These are phyloP conservation scores for Kluyveromyces dobzhanskii DNA, from an alignment of 805 yeast genomes.

Conservation along the genomic window DNA sequence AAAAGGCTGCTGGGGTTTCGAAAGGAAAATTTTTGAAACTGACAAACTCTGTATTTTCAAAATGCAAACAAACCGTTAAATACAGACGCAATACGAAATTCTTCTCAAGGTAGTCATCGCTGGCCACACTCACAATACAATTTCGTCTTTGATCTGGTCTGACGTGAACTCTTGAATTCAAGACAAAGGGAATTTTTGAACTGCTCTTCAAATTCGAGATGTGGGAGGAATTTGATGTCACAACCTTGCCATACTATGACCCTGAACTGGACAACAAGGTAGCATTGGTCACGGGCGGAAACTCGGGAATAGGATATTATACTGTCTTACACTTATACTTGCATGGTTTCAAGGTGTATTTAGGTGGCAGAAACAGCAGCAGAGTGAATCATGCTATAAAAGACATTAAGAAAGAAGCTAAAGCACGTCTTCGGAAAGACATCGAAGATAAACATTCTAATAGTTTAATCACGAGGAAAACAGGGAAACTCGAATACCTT, in stretches of 20 bases:
- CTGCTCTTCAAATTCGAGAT: too few relatives aligned
- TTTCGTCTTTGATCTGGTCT: too few relatives aligned
- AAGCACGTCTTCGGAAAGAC: constrained; percentile 15
- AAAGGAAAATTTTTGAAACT: too few relatives aligned
- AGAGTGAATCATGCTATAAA: constrained; percentile 50
- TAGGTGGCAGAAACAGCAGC: constrained; percentile 59
- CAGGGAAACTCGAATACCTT: constrained; percentile 34
- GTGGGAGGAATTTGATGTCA: constrained; percentile 33
- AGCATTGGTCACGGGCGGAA: constrained; percentile 75
- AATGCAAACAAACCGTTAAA: too few relatives aligned
- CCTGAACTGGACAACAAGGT: constrained; percentile 49
- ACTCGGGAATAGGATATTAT: constrained; percentile 72
- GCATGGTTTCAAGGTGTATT: constrained; percentile 69
- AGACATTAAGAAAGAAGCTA: constrained; percentile 49
- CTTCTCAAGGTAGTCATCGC: too few relatives aligned
- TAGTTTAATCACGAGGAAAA: constrained; percentile 2
- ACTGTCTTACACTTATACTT: constrained; percentile 67
- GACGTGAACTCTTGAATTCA: too few relatives aligned
- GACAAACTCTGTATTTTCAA: too few relatives aligned
- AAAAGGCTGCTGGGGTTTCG: too few relatives aligned
- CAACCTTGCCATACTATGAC: constrained; percentile 50
- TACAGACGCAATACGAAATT: too few relatives aligned
- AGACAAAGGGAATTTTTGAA: too few relatives aligned
- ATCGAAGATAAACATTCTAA: constrained; percentile 9
- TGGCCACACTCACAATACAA: too few relatives aligned